These are phyloP conservation scores for Athelia psychrophila DNA, from an alignment of 1,284 basidiomycete genomes.

Conservation along the genomic window DNA sequence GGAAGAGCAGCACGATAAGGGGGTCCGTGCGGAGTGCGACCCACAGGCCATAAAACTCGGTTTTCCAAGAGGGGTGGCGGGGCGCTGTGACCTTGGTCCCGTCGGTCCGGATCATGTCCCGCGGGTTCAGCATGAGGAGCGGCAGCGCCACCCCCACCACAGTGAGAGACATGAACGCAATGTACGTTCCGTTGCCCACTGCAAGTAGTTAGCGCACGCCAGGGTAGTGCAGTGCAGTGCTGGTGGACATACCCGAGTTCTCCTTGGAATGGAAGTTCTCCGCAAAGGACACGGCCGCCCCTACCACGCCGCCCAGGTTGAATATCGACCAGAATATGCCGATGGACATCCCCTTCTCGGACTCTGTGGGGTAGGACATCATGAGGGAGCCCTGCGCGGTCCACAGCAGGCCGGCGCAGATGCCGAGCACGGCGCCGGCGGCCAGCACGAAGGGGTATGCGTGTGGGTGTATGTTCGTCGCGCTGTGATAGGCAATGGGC, in stretches of 20 bases:
- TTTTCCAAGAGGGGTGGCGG: constrained; percentile 70
- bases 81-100: constrained; percentile 62
- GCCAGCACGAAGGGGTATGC: constrained; percentile 68
- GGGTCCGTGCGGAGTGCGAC: constrained; percentile 48
- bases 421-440: constrained; percentile 77
- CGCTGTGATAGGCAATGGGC: constrained; percentile 33
- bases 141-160: constrained; percentile 63
- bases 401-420: constrained; percentile 87
- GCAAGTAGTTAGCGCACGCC: constrained; percentile 33
- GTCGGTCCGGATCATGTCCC: constrained; percentile 67
- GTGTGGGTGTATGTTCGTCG: constrained; percentile 61
- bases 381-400: constrained; percentile 83
- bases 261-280: constrained; percentile 50
- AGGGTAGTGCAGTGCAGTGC: constrained; percentile 61
- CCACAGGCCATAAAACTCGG: constrained; percentile 49
- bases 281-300: constrained; percentile 62
- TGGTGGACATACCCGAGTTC: neutral
- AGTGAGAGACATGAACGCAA: constrained; percentile 71
- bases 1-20: constrained; percentile 56
- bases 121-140: constrained; percentile 64
- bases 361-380: constrained; percentile 78
- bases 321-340: constrained; percentile 78
- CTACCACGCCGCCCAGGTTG: constrained; percentile 71
- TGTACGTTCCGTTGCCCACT: constrained; percentile 27
- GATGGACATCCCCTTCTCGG: constrained; percentile 78